Conservation (phyloP, 2,329 filamentous ascomycete genomes). For the Fusarium devonianum region DNA sequence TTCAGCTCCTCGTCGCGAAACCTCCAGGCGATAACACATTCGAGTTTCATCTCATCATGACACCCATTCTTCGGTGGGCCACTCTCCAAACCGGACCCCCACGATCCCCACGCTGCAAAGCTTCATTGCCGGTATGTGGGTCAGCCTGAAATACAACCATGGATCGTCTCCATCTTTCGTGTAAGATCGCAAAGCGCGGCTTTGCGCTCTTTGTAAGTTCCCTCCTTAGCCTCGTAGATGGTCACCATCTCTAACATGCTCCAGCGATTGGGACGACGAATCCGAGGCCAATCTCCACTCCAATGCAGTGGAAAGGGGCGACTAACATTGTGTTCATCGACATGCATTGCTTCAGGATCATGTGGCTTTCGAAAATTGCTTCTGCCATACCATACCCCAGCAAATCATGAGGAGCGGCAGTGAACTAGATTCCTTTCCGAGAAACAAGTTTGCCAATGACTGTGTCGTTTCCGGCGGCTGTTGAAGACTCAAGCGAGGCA, state of each 20-base stretch:
- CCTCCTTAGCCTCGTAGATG: conserved; percentile 20
- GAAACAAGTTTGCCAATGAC: not conserved
- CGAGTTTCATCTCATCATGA: conserved; percentile 17
- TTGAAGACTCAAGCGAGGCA: conserved; percentile 1
- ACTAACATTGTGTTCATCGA: conserved; percentile 22
- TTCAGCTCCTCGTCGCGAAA: conserved; percentile 23
- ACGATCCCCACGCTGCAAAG: conserved; percentile 35
- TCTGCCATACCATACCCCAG: conserved; percentile 7
- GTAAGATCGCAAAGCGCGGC: conserved; percentile 29
- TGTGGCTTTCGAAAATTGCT: conserved; percentile 26
- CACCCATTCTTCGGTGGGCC: conserved; percentile 26
- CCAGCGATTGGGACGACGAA: conserved; percentile 17
- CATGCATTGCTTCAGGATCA: conserved; percentile 25
- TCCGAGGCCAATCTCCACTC: conserved; percentile 15
- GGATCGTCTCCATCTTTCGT: conserved; percentile 7
- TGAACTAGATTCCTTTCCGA: not conserved
- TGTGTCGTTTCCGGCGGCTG: not conserved
- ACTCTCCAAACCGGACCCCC: conserved; percentile 21
- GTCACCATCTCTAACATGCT: conserved; percentile 8
- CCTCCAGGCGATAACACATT: conserved; percentile 17
- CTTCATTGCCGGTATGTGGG: conserved; percentile 34
- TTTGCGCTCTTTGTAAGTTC: not conserved
- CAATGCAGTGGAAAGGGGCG: conserved; percentile 21
- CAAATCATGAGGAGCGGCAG: conserved; percentile 24
- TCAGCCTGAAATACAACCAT: conserved; percentile 4